Evolutionary conservation across 768 basidiomycete genomes (phyloP).

Genomic region (Collybia sordida): DNA sequence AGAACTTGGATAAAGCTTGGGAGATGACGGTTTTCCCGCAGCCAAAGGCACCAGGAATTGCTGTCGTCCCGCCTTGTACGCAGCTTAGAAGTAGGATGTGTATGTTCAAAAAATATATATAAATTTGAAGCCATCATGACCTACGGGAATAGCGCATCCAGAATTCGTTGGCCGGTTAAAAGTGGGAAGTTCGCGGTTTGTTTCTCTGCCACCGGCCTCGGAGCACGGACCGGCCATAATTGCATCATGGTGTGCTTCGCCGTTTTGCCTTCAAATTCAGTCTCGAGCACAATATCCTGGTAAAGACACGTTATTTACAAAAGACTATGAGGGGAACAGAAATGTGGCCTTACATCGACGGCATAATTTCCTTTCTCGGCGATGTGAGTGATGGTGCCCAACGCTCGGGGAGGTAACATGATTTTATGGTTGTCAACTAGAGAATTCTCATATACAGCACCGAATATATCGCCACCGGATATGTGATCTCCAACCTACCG

Average conservation of each 20-base stretch:
- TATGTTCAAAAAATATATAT: constrained; percentile 2
- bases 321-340: background rate
- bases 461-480: constrained; percentile 96
- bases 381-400: constrained; percentile 92
- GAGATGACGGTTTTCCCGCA: constrained; percentile 99
- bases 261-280: constrained; percentile 94
- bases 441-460: constrained; percentile 95
- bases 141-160: constrained; percentile 95
- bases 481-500: constrained; percentile 92
- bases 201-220: constrained; percentile 95
- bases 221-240: constrained; percentile 98
- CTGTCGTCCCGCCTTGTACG: constrained; percentile 94
- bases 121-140: constrained; percentile 24
- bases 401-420: constrained; percentile 90
- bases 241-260: constrained; percentile 97
- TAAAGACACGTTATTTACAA: background rate
- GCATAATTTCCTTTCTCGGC: constrained; percentile 93
- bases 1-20: constrained; percentile 96
- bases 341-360: constrained; percentile 65
- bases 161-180: constrained; percentile 93
- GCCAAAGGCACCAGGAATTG: constrained; percentile 98
- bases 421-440: constrained; percentile 96
- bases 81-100: constrained; percentile 48
- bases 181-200: constrained; percentile 90
- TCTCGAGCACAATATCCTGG: constrained; percentile 93